Evolutionary conservation across 202 grass and related monocot species (phyloP), one percentile per base, ranked within the genome.

Genomic region (Saccharum hybrid): DNA sequence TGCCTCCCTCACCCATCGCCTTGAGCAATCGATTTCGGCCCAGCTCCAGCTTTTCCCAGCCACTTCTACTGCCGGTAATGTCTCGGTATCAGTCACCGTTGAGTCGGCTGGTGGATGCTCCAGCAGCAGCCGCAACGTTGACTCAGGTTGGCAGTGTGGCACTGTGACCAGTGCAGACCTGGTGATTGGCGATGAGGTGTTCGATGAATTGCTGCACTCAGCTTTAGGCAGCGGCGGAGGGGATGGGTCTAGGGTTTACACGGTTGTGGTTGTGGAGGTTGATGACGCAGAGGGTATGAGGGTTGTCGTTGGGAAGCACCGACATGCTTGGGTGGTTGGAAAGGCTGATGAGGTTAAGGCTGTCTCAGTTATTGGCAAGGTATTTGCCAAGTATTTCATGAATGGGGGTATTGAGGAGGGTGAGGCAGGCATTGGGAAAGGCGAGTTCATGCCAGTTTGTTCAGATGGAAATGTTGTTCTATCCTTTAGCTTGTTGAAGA

Each of bases 401-500:
- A 92, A 88, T 52, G 88, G 88, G 2, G 96, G 91, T 68, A 63
- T 75, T 9, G 76, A 90, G 66, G 76, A 86, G 33, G 89, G 90
- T 11, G 89, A 91, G 31, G 21, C 82, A 51, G 82, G 83, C 61
- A 84, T 87, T 41, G 91, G 88, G 1, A 94, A 92, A 88, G 86
- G 82, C 28, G 91, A 96, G 79, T 99, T 96, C 84, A 90, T 99
- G 81, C 96, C 96, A 56, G 84, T 96, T 71, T 93, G 96, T 13
- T 95, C 91, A 16, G 96, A 99, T 46, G 96, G 96, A 46, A 94
- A 86, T 80, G 81, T 89, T 54, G 83, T 92, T 78, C 89, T 96
- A 36, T 96, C 96, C 0, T 99, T 94, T 82, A 96, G 91, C 86
- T 75, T 99, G 88, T 76, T 99, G 65, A 96, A 96, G 93, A 88